Base-by-base conservation (phyloP, 2,329 filamentous ascomycete species). In the Aureobasidium sp. region DNA sequence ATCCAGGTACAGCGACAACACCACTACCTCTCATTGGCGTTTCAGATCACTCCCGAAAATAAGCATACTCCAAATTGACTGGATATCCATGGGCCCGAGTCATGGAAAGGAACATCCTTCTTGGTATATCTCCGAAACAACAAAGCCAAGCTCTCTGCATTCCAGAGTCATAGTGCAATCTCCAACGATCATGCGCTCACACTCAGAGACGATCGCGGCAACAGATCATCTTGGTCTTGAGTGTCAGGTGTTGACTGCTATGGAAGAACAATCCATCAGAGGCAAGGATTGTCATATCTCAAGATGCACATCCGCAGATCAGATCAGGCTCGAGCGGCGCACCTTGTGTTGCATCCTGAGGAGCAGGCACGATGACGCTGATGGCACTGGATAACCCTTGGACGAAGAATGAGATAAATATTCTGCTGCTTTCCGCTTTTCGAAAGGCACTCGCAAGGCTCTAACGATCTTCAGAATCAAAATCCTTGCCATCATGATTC, bases 321-420 rank as follows among this genome's bases (percentile, higher is more conserved):
- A 5, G 30, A 39, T 29, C 50, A 48, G 42, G 47, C 29, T 57
- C 32, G n/a, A 21, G 54, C 36, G 42, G 41, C 34, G 36, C 25
- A 41, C 25, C 27, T 54, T 54, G 36, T 54, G 50, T 54, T 54
- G 50, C 50, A 54, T 41, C 36, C 25, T 54, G 50, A 54, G 36
- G 36, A 21, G 34, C 27, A 50, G 16, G 27, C 25, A 59, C 34
- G 57, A 59, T 44, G 57, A 59, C 45, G 44, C 32, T 59, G 44
- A 34, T 9, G 11, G 25, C 11, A 30, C 21, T 41, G 25, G 25
- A 41, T 30, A 3, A 2, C 11, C n/a, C 32, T 27, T 7, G 8
- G 30, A 14, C 11, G 21, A 21, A 29, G 7, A 37, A 34, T 13
- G 27, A 16, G 29, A 59, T 48, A 59, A 37, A 39, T 57, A 45